Evolutionary conservation across 192 early-diverging fungal species (phyloP).

Genomic region (Geosiphon pyriformis): DNA sequence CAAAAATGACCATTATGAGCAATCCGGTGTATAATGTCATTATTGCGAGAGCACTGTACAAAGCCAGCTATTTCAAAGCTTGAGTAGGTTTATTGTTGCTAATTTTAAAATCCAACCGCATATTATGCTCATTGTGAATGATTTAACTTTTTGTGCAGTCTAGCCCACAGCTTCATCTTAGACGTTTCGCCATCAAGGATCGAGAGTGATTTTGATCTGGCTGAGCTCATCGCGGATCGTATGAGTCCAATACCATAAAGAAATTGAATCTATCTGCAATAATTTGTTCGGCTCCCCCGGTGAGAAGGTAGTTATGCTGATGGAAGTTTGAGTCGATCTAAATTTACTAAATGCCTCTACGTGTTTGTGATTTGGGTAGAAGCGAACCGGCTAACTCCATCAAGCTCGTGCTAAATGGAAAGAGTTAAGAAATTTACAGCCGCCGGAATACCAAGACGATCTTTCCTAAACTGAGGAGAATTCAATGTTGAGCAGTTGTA

Average conservation of each 20-base stretch:
- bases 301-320: slow-evolving; percentile 10
- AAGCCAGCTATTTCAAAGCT: slow-evolving; percentile 21
- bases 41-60: slow-evolving; percentile 23
- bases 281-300: slow-evolving; percentile 19
- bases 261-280: slow-evolving; percentile 25
- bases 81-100: slow-evolving; percentile 23
- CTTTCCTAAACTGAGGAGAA: slow-evolving; percentile 18
- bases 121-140: not conserved
- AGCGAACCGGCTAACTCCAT: slow-evolving; percentile 12
- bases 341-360: slow-evolving; percentile 1
- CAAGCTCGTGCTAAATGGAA: slow-evolving; percentile 19
- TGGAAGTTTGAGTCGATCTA: slow-evolving; percentile 8
- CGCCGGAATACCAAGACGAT: slow-evolving; percentile 17
- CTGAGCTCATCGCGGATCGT: slow-evolving; percentile 22
- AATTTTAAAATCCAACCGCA: slow-evolving; percentile 12
- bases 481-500: slow-evolving; percentile 21
- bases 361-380: slow-evolving; percentile 7
- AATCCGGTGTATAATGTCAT: slow-evolving; percentile 21
- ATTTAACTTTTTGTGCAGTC: slow-evolving; percentile 22
- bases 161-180: slow-evolving; percentile 14
- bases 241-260: slow-evolving; percentile 8
- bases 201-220: slow-evolving; percentile 18
- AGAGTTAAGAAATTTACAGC: slow-evolving; percentile 17
- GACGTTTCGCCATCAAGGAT: slow-evolving; percentile 24
- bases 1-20: too few relatives aligned